These are phyloP conservation scores for Cyberlindnera petersonii DNA, from an alignment of 805 yeast species.

Conservation along the genomic window DNA sequence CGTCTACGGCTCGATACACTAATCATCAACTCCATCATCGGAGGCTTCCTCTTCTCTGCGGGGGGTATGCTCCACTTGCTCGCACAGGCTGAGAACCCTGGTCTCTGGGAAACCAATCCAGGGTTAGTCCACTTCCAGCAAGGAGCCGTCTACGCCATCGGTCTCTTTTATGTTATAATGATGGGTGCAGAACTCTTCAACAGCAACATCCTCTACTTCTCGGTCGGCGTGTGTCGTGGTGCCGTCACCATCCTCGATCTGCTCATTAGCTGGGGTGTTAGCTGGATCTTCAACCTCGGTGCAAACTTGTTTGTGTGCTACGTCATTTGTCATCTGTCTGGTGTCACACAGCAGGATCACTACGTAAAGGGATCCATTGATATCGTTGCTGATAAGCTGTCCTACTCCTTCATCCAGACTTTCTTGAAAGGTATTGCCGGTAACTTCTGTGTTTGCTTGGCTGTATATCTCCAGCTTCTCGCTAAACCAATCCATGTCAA, in stretches of 20 bases:
- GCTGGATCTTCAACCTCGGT: conserved; percentile 64
- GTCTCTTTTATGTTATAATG: conserved; percentile 68
- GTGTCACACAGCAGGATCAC: conserved; percentile 38
- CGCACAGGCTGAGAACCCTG: conserved; percentile 50
- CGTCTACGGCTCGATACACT: conserved; percentile 58
- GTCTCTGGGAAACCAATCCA: conserved; percentile 37
- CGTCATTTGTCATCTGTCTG: conserved; percentile 55
- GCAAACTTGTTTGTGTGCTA: conserved; percentile 64
- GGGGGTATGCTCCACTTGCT: conserved; percentile 70
- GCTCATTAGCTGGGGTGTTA: conserved; percentile 58
- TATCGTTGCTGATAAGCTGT: conserved; percentile 42
- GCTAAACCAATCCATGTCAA: conserved; percentile 79
- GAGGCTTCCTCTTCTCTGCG: conserved; percentile 62
- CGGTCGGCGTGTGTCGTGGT: conserved; percentile 63
- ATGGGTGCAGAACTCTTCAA: conserved; percentile 76
- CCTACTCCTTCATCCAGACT: conserved; percentile 53
- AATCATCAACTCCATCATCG: conserved; percentile 61
- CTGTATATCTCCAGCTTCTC: conserved; percentile 72
- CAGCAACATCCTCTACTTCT: conserved; percentile 67
- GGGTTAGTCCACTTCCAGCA: conserved; percentile 54
- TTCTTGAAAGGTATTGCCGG: conserved; percentile 72
- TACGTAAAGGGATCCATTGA: conserved; percentile 46
- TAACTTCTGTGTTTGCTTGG: conserved; percentile 72
- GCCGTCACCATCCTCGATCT: conserved; percentile 67
- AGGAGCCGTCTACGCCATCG: conserved; percentile 64